Evolutionary conservation across 106 monocot genomes (phyloP), one percentile per base, ranked within the genome.

Genomic region (Phalaenopsis aphrodite): DNA sequence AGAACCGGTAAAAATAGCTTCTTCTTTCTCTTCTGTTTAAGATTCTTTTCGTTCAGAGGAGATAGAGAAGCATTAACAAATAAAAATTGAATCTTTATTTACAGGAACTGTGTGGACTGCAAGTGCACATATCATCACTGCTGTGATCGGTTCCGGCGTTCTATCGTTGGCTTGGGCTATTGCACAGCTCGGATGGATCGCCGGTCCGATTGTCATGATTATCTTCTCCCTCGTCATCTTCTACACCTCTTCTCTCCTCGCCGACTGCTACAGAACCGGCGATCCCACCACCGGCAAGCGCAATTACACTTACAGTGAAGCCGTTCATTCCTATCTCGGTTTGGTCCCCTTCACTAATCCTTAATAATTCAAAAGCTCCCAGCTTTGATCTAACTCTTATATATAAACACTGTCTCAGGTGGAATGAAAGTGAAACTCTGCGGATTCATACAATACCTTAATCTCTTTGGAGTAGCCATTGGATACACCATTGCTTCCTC

Each of bases 401-500:
- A 21, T 8, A 8, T 23, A 2, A 19, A 1, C 36, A 3, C 0
- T 42, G 8, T 73, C 23, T 37, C 75, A 93, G 90, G 91, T 56
- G 88, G 93, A 10, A 19, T 76, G 30, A 84, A 91, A 79, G 93
- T 91, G 9, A 87, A 84, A 80, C 24, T 89, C 41, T 93, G 91
- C 68, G 93, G 87, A 8, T 77, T 81, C 41, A 68, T 93, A 42
- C 89, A 93, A 75, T 93, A 93, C 41, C 75, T 85, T 5, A 88
- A 90, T 42, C 84, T 93, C 74, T 86, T 90, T 69, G 93, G 93
- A 36, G 81, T 87, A n/a, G 85, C 88, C 77, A 87, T 93, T 41
- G 93, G 93, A 4, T 93, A 91, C 86, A 93, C 93, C 68, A 91
- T 93, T 47, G 93, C 93, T 24, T 85, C 91, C 39, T 93, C 89